Percentiles rank a stretch among this genome's conserved stretches.
Evolutionary conservation across 768 basidiomycete genomes (phyloP).

Genomic region (Kondoa subrosea): DNA sequence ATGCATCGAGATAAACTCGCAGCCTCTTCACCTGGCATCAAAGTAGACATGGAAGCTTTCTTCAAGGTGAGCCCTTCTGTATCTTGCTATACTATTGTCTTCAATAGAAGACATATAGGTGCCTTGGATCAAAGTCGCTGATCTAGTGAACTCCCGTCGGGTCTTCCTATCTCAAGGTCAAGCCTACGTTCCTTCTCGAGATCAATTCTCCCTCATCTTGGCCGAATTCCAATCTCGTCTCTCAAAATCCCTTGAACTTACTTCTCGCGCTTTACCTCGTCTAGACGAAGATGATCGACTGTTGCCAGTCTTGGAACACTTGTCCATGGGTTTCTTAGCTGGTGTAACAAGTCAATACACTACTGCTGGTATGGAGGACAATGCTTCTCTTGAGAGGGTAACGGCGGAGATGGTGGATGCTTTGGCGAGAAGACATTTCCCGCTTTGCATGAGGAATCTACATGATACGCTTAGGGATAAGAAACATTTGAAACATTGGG

Average conservation of each 20-base stretch:
- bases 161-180: slow-evolving; percentile 63
- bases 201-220: slow-evolving; percentile 54
- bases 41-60: slow-evolving; percentile 45
- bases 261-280: slow-evolving; percentile 68
- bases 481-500: slow-evolving; percentile 81
- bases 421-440: slow-evolving; percentile 72
- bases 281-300: slow-evolving; percentile 88
- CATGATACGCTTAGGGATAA: slow-evolving; percentile 62
- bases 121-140: slow-evolving; percentile 88
- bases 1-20: slow-evolving; percentile 39
- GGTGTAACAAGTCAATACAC: slow-evolving; percentile 75
- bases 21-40: slow-evolving; percentile 38
- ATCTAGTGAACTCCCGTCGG: slow-evolving; percentile 63
- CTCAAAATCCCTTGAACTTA: slow-evolving; percentile 64
- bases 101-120: slow-evolving; percentile 41
- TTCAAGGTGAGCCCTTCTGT: slow-evolving; percentile 51
- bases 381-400: slow-evolving; percentile 43
- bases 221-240: slow-evolving; percentile 65
- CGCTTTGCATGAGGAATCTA: slow-evolving; percentile 81
- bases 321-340: slow-evolving; percentile 82
- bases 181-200: slow-evolving; percentile 68
- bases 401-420: slow-evolving; percentile 90
- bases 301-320: slow-evolving; percentile 69
- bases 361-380: slow-evolving; percentile 38
- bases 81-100: neutral